Conservation (phyloP, 139 green algal genomes). For the Penium margaritaceum region DNA sequence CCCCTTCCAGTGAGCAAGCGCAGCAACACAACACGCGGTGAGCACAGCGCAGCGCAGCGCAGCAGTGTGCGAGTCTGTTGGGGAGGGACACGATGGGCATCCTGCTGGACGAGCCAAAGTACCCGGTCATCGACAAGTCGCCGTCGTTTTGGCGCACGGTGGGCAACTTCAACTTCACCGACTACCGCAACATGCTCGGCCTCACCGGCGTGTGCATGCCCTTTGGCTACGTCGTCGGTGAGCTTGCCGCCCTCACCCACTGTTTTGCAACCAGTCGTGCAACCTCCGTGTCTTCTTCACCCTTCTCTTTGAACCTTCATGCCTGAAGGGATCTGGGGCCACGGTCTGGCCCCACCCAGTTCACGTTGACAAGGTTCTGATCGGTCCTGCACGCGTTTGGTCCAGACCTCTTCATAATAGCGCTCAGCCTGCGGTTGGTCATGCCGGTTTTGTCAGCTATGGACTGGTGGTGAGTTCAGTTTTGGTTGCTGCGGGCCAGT, state of each 20-base stretch:
- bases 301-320: not conserved
- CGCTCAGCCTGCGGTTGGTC: no score
- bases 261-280: not conserved
- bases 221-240: conserved; percentile 26
- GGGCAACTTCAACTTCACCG: conserved; percentile 31
- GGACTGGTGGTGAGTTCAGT: no score
- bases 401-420: no score
- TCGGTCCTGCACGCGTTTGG: not conserved
- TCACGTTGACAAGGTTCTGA: not conserved
- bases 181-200: conserved; percentile 11
- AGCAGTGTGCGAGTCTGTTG: no score
- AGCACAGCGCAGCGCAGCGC: no score
- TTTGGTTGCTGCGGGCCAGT: no score
- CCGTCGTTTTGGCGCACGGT: conserved; percentile 35
- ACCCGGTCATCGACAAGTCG: conserved; percentile 30
- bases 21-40: no score
- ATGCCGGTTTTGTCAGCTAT: no score
- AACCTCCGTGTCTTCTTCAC: not conserved
- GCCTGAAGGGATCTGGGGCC: not conserved
- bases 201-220: conserved; percentile 23
- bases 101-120: conserved; percentile 43
- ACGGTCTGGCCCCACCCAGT: not conserved
- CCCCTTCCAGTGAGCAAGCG: no score
- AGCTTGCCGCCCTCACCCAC: not conserved
- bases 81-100: conserved; percentile 36